Percentiles rank a stretch among this genome's conserved stretches.
Conservation (phyloP, 768 basidiomycete genomes). For the Suillus subalutaceus region DNA sequence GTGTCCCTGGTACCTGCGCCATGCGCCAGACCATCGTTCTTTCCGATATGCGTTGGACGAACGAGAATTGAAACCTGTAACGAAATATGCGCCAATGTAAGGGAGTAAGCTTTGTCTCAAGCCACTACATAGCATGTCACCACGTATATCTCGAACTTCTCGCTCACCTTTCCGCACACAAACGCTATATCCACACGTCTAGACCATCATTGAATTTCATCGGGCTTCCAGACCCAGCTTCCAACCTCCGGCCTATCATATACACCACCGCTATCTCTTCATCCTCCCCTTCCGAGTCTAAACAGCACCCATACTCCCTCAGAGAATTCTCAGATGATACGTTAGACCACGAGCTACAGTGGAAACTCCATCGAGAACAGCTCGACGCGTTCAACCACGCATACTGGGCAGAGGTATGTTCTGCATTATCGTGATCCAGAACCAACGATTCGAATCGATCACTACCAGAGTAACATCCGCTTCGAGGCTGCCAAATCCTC, state of each 20-base stretch:
- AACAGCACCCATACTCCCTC: constrained; percentile 75
- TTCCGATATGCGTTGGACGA: neutral
- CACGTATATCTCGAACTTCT: neutral
- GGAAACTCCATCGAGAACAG: constrained; percentile 69
- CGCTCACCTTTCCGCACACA: neutral
- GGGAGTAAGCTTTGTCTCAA: neutral
- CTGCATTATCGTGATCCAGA: neutral
- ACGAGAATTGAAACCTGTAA: neutral
- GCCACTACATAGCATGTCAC: neutral
- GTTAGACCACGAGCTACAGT: constrained; percentile 58
- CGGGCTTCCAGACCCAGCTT: constrained; percentile 77
- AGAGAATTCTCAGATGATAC: constrained; percentile 56
- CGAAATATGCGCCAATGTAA: neutral
- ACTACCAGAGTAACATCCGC: constrained; percentile 71
- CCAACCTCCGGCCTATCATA: constrained; percentile 77
- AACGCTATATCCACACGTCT: constrained; percentile 25
- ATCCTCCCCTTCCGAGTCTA: constrained; percentile 27
- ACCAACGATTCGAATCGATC: constrained; percentile 8
- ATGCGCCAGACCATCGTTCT: neutral
- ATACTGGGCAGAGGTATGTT: constrained; percentile 83
- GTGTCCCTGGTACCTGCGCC: neutral
- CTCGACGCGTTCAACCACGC: constrained; percentile 75
- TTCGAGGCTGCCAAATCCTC: constrained; percentile 72
- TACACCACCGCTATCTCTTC: constrained; percentile 67
- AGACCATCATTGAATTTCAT: constrained; percentile 43